phyloP scores from a whole-genome alignment of 2,329 filamentous ascomycete species.

The Dactylonectria macrodidyma region DNA sequence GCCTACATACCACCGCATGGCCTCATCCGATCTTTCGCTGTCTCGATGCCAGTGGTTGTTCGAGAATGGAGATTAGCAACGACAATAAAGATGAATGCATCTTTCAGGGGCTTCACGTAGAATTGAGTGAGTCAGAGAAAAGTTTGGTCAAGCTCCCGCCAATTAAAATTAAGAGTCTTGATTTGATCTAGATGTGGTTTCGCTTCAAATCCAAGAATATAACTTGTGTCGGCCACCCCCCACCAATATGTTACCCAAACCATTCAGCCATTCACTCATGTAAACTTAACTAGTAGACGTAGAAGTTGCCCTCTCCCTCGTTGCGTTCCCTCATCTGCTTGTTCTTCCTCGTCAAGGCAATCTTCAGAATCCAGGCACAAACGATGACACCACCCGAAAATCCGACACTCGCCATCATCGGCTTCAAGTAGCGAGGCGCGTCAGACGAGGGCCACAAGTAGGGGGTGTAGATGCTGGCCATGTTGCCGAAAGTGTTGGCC shows the following conservation, averaged over 20 bases:
- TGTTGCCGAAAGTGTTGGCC: conserved; percentile 37
- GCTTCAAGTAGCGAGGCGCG: conserved; percentile 27
- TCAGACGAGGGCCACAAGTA: conserved; percentile 39
- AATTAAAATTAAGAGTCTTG: no score
- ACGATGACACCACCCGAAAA: conserved; percentile 54
- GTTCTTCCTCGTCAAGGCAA: conserved; percentile 54
- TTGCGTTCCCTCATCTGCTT: conserved; percentile 48
- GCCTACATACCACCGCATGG: no score
- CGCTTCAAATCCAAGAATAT: no score
- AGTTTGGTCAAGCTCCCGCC: neutral
- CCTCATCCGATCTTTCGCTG: no score
- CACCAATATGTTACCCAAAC: neutral
- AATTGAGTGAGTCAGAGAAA: neutral
- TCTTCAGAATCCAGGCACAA: conserved; percentile 55
- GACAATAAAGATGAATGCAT: neutral
- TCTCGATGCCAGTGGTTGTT: no score
- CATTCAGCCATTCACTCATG: no score
- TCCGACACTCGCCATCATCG: conserved; percentile 39
- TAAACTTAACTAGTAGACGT: conserved; percentile 45
- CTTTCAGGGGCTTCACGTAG: neutral
- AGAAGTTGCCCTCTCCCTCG: conserved; percentile 45
- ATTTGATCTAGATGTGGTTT: neutral
- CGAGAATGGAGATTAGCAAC: no score
- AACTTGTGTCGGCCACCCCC: neutral
- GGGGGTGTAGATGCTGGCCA: conserved; percentile 41